Conservation (phyloP, 352 stramenopile species). For the Blastocystis sp. region DNA sequence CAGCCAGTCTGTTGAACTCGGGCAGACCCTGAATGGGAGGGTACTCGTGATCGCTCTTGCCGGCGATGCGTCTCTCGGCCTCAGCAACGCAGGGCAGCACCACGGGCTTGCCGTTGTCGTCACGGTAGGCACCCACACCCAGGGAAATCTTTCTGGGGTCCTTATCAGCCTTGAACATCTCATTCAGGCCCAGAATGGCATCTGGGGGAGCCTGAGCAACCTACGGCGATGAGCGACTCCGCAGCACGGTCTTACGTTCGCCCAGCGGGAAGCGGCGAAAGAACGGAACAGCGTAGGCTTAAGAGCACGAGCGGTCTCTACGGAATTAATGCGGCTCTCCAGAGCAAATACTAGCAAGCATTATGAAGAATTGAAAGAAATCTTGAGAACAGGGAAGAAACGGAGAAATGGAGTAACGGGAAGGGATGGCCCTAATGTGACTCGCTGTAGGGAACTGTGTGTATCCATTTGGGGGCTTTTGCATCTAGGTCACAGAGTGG, state of each 20-base stretch:
- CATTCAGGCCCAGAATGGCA: constrained; percentile 73
- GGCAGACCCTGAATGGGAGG: constrained; percentile 88
- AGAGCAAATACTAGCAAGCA: constrained; percentile 4
- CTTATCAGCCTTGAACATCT: constrained; percentile 80
- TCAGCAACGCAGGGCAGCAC: constrained; percentile 80
- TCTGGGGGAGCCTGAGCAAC: constrained; percentile 71
- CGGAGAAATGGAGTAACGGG: constrained; percentile 1
- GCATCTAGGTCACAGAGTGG: neutral
- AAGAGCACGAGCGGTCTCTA: constrained; percentile 29
- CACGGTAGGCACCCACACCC: constrained; percentile 96
- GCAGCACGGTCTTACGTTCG: constrained; percentile 39
- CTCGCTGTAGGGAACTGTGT: neutral
- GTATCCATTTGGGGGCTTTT: neutral
- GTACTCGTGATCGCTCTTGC: constrained; percentile 94
- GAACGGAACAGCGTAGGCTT: constrained; percentile 53
- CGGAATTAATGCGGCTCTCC: neutral
- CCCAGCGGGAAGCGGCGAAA: constrained; percentile 53
- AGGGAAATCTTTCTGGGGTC: constrained; percentile 90
- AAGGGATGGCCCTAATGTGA: neutral
- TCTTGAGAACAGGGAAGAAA: constrained; percentile 5
- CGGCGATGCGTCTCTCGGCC: constrained; percentile 89
- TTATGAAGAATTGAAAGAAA: constrained; percentile 3
- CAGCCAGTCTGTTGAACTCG: constrained; percentile 88
- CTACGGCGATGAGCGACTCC: constrained; percentile 40
- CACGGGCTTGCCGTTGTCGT: constrained; percentile 81